Conservation (phyloP, 371 early-diverging fungal species). For the Actinomortierella wolfii region DNA sequence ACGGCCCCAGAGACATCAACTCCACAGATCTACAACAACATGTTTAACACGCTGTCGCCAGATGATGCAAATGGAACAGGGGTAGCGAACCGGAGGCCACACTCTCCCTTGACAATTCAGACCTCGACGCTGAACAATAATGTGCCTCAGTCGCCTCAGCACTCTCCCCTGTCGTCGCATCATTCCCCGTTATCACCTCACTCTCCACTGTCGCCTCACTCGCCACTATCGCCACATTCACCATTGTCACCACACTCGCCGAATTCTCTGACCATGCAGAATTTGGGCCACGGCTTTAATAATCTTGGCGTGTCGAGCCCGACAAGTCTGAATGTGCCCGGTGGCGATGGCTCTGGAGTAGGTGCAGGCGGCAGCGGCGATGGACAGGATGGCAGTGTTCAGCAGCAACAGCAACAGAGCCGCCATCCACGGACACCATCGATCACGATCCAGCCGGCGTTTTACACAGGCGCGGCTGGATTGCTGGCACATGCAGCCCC, state of each 20-base stretch:
- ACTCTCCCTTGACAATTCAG: constrained; percentile 41
- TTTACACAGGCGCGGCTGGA: constrained; percentile 26
- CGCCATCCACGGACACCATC: constrained; percentile 18
- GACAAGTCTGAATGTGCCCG: too few relatives aligned
- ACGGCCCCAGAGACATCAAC: constrained; percentile 56
- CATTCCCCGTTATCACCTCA: constrained; percentile 35
- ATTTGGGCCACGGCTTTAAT: constrained; percentile 33
- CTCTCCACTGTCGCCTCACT: constrained; percentile 6
- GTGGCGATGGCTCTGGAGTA: too few relatives aligned
- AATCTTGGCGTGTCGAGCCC: too few relatives aligned
- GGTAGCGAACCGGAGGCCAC: constrained; percentile 23
- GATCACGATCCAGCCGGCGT: constrained; percentile 31
- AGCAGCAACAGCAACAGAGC: constrained; percentile 2
- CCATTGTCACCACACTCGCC: constrained; percentile 42
- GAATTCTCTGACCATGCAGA: constrained; percentile 33
- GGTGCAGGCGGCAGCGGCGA: not conserved
- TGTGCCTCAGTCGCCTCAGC: constrained; percentile 31
- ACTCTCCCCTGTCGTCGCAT: constrained; percentile 36
- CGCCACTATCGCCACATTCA: constrained; percentile 39
- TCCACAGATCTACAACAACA: constrained; percentile 37
- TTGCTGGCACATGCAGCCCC: constrained; percentile 36
- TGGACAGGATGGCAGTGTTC: too few relatives aligned
- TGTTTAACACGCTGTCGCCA: constrained; percentile 24
- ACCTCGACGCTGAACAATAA: constrained; percentile 16
- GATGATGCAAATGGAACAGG: not conserved